Evolutionary conservation across 306 rosid species (phyloP), one percentile per base, ranked within the genome.

Genomic region (Luffa acutangula): DNA sequence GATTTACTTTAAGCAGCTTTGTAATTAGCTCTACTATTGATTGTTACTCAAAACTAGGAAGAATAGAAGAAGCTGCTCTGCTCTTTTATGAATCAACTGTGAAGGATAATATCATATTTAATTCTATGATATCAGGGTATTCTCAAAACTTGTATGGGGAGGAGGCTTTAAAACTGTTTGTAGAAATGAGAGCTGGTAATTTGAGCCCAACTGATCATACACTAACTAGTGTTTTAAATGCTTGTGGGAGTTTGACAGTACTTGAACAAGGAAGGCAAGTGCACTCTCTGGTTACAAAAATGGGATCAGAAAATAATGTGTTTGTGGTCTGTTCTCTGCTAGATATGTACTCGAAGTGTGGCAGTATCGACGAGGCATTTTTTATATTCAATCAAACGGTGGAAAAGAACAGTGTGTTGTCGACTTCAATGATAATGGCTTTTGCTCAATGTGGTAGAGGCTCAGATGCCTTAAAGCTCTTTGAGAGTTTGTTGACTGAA

Each of bases 271-370:
- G 95, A 80, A 85, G 71, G 76, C 87, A 87, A 79, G 76, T 88
- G 53, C 95, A 90, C 77, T 87, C 87, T 79, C 70, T 90, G 53
- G 89, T 80, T 71, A 77, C 84, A 69, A 90, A 86, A 87, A 83
- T 84, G 87, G 92, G 92, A 76, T 87, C 89, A 21, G 86, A 84
- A 71, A 82, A 83, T 69, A 90, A 87, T 83, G 84, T 87, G 51
- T 90, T 85, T 53, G 88, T 88, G 75, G 89, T 81, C 75, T 85
- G 91, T 82, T 86, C 95, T 76, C 80, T 90, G 81, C 80, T 88
- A 25, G 92, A 90, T 83, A 90, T 90, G 95, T 90, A 90, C 74
- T 88, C 95, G 2, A 88, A 90, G 81, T 82, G 92, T 10, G 91
- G 95, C 17, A 86, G 87, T 69, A 58, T 88, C 48, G 86, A 87